These are phyloP conservation scores for Saccharomycodes ludwigii DNA, from an alignment of 805 yeast genomes.

Conservation along the genomic window DNA sequence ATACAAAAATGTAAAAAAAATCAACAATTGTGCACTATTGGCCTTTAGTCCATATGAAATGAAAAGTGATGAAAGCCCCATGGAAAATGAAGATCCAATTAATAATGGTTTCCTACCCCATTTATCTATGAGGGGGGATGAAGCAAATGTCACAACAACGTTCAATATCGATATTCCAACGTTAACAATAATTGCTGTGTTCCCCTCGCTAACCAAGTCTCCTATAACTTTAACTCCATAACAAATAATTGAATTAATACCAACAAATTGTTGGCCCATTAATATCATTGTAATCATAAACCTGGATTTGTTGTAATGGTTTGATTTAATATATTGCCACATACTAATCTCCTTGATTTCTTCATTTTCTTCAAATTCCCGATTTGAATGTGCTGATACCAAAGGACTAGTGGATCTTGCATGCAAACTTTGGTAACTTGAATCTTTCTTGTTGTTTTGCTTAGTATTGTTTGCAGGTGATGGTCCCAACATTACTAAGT, in stretches of 20 bases:
- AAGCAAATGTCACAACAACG: conserved; percentile 55
- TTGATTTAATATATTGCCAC: conserved; percentile 35
- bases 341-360: conserved; percentile 15
- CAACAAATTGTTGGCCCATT: conserved; percentile 82
- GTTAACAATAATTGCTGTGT: conserved; percentile 55
- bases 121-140: conserved; percentile 67
- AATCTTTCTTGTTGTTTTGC: too few relatives aligned
- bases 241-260: conserved; percentile 84
- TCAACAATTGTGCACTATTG: conserved; percentile 36
- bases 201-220: conserved; percentile 30
- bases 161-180: conserved; percentile 67
- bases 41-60: conserved; percentile 55
- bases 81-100: conserved; percentile 47
- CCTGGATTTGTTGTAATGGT: conserved; percentile 44
- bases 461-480: too few relatives aligned
- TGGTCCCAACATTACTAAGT: too few relatives aligned
- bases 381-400: too few relatives aligned
- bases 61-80: conserved; percentile 53
- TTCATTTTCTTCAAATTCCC: too few relatives aligned
- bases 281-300: conserved; percentile 59
- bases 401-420: too few relatives aligned
- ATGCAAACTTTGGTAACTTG: too few relatives aligned
- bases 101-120: conserved; percentile 68
- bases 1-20: conserved; percentile 55
- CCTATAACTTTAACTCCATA: conserved; percentile 82